phyloP scores from a whole-genome alignment of 352 stramenopile genomes.

The Pythium chondricola region DNA sequence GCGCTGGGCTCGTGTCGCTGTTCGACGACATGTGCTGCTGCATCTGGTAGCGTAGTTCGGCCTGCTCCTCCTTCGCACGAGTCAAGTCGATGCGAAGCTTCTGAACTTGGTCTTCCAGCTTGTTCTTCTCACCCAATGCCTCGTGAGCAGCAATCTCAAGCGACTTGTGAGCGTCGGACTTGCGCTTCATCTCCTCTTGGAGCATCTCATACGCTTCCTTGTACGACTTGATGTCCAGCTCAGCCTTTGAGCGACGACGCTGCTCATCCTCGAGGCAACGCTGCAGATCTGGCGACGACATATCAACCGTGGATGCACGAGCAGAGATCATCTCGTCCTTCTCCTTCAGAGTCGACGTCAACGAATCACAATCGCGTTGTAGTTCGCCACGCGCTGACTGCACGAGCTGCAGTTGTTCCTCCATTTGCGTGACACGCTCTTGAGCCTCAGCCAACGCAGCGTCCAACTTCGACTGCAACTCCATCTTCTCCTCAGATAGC shows the following conservation, averaged over 20 bases:
- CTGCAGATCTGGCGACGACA: too few relatives aligned
- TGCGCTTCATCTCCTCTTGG: constrained; percentile 47
- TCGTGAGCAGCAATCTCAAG: constrained; percentile 34
- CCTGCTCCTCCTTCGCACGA: constrained; percentile 42
- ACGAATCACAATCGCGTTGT: neutral
- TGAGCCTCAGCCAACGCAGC: neutral
- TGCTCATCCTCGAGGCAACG: constrained; percentile 35
- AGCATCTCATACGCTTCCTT: constrained; percentile 49
- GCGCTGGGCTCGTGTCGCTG: constrained; percentile 29
- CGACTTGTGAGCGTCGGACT: constrained; percentile 28
- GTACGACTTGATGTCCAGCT: constrained; percentile 65
- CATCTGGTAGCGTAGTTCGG: constrained; percentile 53
- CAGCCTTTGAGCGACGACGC: constrained; percentile 30
- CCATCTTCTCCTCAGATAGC: constrained; percentile 13
- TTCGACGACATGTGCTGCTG: constrained; percentile 43
- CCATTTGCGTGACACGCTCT: neutral
- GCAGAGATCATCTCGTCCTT: constrained; percentile 25
- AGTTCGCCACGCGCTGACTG: neutral
- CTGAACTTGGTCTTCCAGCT: constrained; percentile 28
- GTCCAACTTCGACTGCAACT: constrained; percentile 10
- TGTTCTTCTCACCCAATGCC: constrained; percentile 6
- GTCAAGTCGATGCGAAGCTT: constrained; percentile 23
- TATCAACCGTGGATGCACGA: too few relatives aligned
- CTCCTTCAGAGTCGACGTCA: neutral
- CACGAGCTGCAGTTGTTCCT: neutral